Evolutionary conservation across 495 filamentous ascomycete genomes (phyloP).

Genomic region (Zalerion maritima): DNA sequence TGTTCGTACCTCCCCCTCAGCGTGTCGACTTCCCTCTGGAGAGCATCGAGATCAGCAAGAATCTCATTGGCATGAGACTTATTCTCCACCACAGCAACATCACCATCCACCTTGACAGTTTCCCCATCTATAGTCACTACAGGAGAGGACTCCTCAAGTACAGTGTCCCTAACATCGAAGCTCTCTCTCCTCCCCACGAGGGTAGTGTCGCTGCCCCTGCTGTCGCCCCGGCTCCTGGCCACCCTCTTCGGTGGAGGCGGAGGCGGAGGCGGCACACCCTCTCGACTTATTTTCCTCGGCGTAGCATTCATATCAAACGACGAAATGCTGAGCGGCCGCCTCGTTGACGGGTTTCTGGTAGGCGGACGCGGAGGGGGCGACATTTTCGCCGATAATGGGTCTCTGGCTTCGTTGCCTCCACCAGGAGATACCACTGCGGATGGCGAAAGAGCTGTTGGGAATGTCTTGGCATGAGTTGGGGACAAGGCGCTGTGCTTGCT

Average conservation of each 20-base stretch:
- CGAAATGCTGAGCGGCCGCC: slow-evolving; percentile 21
- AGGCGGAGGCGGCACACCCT: slow-evolving; percentile 34
- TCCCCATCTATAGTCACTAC: slow-evolving; percentile 1
- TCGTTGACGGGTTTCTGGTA: slow-evolving; percentile 21
- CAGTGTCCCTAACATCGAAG: slow-evolving; percentile 11
- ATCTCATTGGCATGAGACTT: slow-evolving; percentile 44
- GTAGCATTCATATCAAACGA: slow-evolving; percentile 6
- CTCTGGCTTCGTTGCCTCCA: too few relatives aligned
- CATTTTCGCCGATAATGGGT: slow-evolving; percentile 13
- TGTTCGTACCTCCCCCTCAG: slow-evolving; percentile 42
- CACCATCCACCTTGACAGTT: slow-evolving; percentile 5
- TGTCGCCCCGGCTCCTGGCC: slow-evolving; percentile 28
- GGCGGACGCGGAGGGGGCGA: slow-evolving; percentile 30
- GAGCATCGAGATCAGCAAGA: slow-evolving; percentile 48
- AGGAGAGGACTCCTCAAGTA: not conserved
- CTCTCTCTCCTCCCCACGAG: slow-evolving; percentile 5
- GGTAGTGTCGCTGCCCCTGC: slow-evolving; percentile 5
- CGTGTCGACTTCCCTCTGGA: slow-evolving; percentile 62
- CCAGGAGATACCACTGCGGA: too few relatives aligned
- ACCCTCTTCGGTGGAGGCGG: slow-evolving; percentile 46
- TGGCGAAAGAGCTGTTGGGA: too few relatives aligned
- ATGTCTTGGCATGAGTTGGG: too few relatives aligned
- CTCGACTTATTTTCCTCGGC: slow-evolving; percentile 11
- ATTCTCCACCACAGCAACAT: too few relatives aligned
- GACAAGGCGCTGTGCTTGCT: too few relatives aligned